Evolutionary conservation across 2,329 filamentous ascomycete genomes (phyloP).

Genomic region (Grosmannia huntii): DNA sequence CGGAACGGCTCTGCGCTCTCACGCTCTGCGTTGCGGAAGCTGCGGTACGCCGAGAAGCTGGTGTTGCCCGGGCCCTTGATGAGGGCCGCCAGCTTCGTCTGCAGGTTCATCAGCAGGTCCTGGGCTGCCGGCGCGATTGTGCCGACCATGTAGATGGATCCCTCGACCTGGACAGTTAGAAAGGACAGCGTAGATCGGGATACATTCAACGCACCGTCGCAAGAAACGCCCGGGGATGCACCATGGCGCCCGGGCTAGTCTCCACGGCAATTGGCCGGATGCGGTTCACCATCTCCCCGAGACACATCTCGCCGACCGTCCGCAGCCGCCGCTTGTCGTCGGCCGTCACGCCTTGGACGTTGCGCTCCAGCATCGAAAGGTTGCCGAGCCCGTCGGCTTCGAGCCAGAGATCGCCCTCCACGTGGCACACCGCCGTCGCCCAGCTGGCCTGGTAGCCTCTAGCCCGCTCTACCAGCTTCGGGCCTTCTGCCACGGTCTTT

Average conservation of each 20-base stretch:
- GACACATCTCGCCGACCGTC: slow-evolving; percentile 65
- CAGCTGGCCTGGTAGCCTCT: slow-evolving; percentile 73
- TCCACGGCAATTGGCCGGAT: slow-evolving; percentile 64
- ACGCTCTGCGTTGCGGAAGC: slow-evolving; percentile 60
- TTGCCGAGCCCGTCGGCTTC: slow-evolving; percentile 83
- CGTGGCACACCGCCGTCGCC: slow-evolving; percentile 63
- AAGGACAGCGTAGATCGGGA: neutral
- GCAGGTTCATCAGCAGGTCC: slow-evolving; percentile 72
- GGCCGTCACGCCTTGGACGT: slow-evolving; percentile 56
- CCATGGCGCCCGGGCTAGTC: slow-evolving; percentile 48
- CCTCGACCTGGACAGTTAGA: slow-evolving; percentile 55
- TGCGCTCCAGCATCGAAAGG: slow-evolving; percentile 64
- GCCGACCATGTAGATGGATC: slow-evolving; percentile 81
- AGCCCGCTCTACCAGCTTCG: slow-evolving; percentile 58
- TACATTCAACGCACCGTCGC: slow-evolving; percentile 77
- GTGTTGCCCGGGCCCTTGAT: slow-evolving; percentile 61
- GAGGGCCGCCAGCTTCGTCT: slow-evolving; percentile 53
- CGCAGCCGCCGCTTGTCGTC: slow-evolving; percentile 62
- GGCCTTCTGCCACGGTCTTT: neutral
- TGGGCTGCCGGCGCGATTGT: slow-evolving; percentile 60
- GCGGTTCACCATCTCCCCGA: slow-evolving; percentile 89
- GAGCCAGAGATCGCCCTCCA: slow-evolving; percentile 65
- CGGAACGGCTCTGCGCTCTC: slow-evolving; percentile 65
- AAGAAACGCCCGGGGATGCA: slow-evolving; percentile 74
- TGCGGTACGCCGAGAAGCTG: slow-evolving; percentile 68